A percentile compares a stretch with the other conserved stretches of the same genome.
These are phyloP conservation scores for Cutaneotrichosporon daszewskae DNA, from an alignment of 1,284 basidiomycete species.

Conservation along the genomic window DNA sequence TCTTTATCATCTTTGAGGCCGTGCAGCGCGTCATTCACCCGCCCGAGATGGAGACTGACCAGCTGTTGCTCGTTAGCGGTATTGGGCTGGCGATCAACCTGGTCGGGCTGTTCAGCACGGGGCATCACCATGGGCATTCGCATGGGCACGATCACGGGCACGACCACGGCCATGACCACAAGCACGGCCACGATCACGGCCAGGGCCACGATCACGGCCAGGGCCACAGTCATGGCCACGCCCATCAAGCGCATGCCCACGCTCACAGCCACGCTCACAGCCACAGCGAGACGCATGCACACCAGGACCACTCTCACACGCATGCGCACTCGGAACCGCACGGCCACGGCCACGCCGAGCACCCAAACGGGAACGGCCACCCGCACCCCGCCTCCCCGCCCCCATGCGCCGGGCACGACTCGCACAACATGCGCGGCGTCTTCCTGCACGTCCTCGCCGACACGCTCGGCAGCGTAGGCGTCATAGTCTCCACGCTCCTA, in stretches of 20 bases:
- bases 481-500: constrained; percentile 92
- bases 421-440: constrained; percentile 99
- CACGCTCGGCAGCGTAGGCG: constrained; percentile 64
- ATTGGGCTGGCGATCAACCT: constrained; percentile 89
- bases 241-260: constrained; percentile 11
- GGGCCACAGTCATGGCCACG: constrained; percentile 17
- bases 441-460: constrained; percentile 58
- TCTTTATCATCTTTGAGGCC: constrained; percentile 98
- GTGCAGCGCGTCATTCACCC: constrained; percentile 91
- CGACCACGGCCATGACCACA: constrained; percentile 23
- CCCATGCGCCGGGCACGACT: constrained; percentile 45
- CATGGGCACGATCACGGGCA: constrained; percentile 52
- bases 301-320: constrained; percentile 36
- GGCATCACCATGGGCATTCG: constrained; percentile 65
- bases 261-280: constrained; percentile 23
- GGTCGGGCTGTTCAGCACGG: constrained; percentile 99
- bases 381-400: constrained; percentile 1
- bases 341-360: constrained; percentile 2
- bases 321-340: constrained; percentile 14
- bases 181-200: constrained; percentile 58
- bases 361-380: constrained; percentile 4
- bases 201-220: constrained; percentile 19
- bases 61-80: constrained; percentile 81
- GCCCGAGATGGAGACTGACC: constrained; percentile 95
- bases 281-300: constrained; percentile 42